Conservation (phyloP, 495 filamentous ascomycete genomes). For the Hapsidospora chrysogenum region DNA sequence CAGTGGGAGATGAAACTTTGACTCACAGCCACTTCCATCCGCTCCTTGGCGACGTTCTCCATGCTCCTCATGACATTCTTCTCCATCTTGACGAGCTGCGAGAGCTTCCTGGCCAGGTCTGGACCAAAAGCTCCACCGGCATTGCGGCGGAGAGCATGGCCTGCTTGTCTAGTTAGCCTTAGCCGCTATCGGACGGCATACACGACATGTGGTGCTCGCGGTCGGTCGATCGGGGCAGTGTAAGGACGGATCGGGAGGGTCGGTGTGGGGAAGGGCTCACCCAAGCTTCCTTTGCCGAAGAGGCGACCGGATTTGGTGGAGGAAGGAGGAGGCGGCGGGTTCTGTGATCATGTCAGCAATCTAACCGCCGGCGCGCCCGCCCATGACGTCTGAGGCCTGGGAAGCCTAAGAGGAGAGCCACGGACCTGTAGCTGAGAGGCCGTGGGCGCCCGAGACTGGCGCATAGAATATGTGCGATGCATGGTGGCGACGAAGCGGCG, state of each 20-base stretch:
- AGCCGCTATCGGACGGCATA: background rate
- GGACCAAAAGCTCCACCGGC: slow-evolving; percentile 89
- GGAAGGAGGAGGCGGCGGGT: slow-evolving; percentile 81
- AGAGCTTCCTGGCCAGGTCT: slow-evolving; percentile 91
- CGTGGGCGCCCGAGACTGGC: slow-evolving; percentile 85
- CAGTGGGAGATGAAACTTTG: background rate
- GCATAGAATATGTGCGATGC: slow-evolving; percentile 99
- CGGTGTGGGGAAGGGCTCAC: slow-evolving; percentile 31
- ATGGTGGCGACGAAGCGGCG: slow-evolving; percentile 32
- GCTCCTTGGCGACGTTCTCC: slow-evolving; percentile 83
- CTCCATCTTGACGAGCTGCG: slow-evolving; percentile 98
- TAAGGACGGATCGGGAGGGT: background rate
- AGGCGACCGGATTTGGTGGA: slow-evolving; percentile 78
- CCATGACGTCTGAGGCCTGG: background rate
- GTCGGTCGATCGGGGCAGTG: background rate
- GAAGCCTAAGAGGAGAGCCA: background rate
- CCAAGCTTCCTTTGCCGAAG: slow-evolving; percentile 71
- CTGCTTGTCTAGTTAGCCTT: slow-evolving; percentile 26
- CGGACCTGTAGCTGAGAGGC: slow-evolving; percentile 33
- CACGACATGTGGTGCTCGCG: too few species aligned
- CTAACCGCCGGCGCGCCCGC: background rate
- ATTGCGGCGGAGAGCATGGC: slow-evolving; percentile 85
- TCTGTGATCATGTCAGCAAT: slow-evolving; percentile 38
- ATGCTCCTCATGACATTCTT: slow-evolving; percentile 99
- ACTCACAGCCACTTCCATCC: slow-evolving; percentile 94